Evolutionary conservation across 225 moss, liverwort and hornwort species (phyloP).

Genomic region (Pleurozium schreberi): DNA sequence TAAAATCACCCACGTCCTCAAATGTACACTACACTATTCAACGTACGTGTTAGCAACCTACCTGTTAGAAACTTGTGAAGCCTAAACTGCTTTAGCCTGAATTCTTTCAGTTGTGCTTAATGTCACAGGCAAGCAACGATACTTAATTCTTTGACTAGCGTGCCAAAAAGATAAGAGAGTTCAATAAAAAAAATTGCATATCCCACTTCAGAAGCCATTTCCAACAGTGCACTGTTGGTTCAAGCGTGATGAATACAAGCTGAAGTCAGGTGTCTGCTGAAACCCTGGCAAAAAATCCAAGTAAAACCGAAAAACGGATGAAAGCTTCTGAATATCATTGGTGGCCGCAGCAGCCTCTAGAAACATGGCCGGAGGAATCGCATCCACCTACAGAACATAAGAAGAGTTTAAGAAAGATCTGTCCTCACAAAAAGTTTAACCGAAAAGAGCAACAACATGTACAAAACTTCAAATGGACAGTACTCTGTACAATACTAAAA

Average conservation of each 20-base stretch:
- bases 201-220: slow-evolving; percentile 10
- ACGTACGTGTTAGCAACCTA: too few species aligned
- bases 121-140: not conserved
- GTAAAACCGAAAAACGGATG: slow-evolving; percentile 72
- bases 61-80: not conserved
- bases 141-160: not conserved
- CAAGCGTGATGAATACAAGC: slow-evolving; percentile 48
- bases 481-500: not conserved
- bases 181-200: not conserved
- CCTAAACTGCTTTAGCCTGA: not conserved
- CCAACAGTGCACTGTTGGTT: slow-evolving; percentile 36
- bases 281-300: slow-evolving; percentile 85
- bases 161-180: not conserved
- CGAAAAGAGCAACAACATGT: not conserved
- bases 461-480: not conserved
- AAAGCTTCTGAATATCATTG: slow-evolving; percentile 63
- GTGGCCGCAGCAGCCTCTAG: slow-evolving; percentile 59
- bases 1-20: too few species aligned
- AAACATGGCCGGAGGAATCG: slow-evolving; percentile 63
- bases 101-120: not conserved
- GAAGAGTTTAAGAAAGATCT: not conserved
- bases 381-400: slow-evolving; percentile 51
- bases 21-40: too few species aligned
- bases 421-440: not conserved
- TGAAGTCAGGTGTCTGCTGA: slow-evolving; percentile 64